phyloP scores from a whole-genome alignment of 2,329 filamentous ascomycete genomes.

The Magnaporthales sp. region DNA sequence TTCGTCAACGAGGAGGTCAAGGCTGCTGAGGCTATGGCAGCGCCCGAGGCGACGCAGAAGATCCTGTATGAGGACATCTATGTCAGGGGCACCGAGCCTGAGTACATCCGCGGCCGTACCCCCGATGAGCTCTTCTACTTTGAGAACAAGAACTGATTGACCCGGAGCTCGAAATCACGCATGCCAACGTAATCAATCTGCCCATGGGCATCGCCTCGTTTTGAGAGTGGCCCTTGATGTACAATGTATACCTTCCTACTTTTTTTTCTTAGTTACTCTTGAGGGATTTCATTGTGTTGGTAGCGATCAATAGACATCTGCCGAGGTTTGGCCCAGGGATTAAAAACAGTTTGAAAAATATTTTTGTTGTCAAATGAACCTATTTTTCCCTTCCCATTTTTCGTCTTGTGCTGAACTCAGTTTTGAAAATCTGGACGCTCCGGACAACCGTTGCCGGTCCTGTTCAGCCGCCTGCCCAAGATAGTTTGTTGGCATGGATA shows the following conservation, averaged over 20 bases:
- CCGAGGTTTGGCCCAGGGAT: background rate
- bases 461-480: too few relatives aligned
- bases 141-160: constrained; percentile 28
- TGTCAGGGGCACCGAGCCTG: constrained; percentile 76
- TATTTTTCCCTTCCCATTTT: background rate
- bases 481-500: background rate
- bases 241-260: constrained; percentile 1
- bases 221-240: background rate
- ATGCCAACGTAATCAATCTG: background rate
- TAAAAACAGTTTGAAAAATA: background rate
- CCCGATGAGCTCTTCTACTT: constrained; percentile 95
- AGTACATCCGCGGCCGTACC: constrained; percentile 79
- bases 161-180: background rate
- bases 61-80: constrained; percentile 97
- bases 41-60: constrained; percentile 68
- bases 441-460: background rate
- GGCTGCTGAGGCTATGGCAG: constrained; percentile 77
- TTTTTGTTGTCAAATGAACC: background rate
- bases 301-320: constrained; percentile 2
- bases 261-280: background rate
- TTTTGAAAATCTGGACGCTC: background rate
- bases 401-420: background rate
- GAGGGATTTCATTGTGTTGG: constrained; percentile 1
- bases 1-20: constrained; percentile 86
- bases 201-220: background rate